These are phyloP conservation scores for Rhodamnia argentea DNA, from an alignment of 345 rosid genomes.

Conservation along the genomic window DNA sequence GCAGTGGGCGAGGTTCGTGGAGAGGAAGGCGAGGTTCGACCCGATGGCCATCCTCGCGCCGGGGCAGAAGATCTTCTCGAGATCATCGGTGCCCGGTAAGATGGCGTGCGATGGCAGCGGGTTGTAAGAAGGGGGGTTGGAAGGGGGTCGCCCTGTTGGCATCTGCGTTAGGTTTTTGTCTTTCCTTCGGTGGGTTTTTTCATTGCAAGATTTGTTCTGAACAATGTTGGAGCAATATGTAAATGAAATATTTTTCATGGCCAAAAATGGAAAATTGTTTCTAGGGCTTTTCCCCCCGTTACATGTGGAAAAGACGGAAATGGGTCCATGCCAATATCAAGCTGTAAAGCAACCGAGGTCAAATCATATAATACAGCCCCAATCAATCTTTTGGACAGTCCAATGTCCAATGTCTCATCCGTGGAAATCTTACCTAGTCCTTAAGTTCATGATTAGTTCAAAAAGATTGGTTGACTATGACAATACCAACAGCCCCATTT, in stretches of 20 bases:
- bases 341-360: background rate
- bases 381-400: background rate
- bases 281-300: background rate
- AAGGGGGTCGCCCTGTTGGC: background rate
- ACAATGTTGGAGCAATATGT: background rate
- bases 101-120: background rate
- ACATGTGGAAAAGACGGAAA: background rate
- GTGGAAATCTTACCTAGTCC: background rate
- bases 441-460: background rate
- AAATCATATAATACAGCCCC: background rate
- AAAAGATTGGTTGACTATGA: background rate
- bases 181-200: background rate
- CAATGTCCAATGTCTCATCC: background rate
- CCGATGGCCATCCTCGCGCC: slow-evolving; percentile 87
- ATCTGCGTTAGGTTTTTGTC: background rate
- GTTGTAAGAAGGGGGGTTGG: background rate
- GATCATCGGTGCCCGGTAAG: background rate
- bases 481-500: background rate
- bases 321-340: background rate
- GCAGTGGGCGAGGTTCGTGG: slow-evolving; percentile 59
- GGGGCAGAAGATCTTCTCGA: slow-evolving; percentile 72
- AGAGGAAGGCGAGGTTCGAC: slow-evolving; percentile 62
- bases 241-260: background rate
- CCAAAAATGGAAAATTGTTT: background rate
- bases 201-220: background rate